Evolutionary conservation across 305 asterid species (phyloP).

Genomic region (Rubia tinctorum): DNA sequence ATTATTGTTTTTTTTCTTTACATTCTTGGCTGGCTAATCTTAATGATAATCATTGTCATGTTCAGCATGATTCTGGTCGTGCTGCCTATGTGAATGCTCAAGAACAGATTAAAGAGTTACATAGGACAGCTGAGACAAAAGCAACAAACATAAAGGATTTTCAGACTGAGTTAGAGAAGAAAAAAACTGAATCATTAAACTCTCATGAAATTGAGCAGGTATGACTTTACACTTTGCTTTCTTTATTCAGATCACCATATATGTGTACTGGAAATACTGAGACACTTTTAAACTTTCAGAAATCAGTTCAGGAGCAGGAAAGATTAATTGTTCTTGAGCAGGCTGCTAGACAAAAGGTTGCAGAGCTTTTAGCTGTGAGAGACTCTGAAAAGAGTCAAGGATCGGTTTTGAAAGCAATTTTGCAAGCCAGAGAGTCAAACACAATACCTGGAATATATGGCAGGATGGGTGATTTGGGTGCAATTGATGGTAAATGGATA

Average conservation of each 20-base stretch:
- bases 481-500: constrained; percentile 72
- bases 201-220: constrained; percentile 75
- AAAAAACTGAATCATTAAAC: constrained; percentile 53
- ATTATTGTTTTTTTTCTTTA: neutral
- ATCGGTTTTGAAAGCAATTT: constrained; percentile 78
- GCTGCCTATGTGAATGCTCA: constrained; percentile 86
- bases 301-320: constrained; percentile 68
- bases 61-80: constrained; percentile 80
- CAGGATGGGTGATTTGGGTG: constrained; percentile 95
- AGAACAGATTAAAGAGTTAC: constrained; percentile 61
- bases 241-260: constrained; percentile 5
- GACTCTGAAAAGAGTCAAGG: constrained; percentile 93
- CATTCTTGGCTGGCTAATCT: neutral
- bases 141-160: constrained; percentile 39
- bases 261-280: constrained; percentile 8
- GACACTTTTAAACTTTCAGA: constrained; percentile 40
- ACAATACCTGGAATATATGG: constrained; percentile 82
- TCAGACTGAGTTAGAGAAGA: constrained; percentile 54
- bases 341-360: constrained; percentile 80
- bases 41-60: neutral
- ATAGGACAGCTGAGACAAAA: constrained; percentile 49
- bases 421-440: constrained; percentile 75
- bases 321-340: constrained; percentile 69
- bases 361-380: constrained; percentile 67
- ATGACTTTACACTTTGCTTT: constrained; percentile 19